phyloP scores from a whole-genome alignment of 2,329 filamentous ascomycete species.

The Alternaria solani region DNA sequence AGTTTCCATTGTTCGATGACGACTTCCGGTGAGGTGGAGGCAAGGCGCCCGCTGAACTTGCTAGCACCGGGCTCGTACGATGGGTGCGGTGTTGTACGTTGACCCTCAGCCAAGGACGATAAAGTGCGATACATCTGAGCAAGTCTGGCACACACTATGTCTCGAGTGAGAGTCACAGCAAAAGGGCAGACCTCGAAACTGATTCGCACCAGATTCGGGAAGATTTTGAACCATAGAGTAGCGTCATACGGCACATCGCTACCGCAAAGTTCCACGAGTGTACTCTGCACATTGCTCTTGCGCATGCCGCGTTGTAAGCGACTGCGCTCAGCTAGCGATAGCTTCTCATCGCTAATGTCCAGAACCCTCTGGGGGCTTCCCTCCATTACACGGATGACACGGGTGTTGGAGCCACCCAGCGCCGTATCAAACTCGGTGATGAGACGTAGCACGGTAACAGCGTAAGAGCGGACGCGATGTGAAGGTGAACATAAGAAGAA shows the following conservation, averaged over 20 bases:
- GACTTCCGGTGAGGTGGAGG: slow-evolving; percentile 80
- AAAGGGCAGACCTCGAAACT: slow-evolving; percentile 91
- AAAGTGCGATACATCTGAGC: slow-evolving; percentile 92
- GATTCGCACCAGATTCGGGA: slow-evolving; percentile 91
- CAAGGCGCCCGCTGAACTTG: slow-evolving; percentile 64
- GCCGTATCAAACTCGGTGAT: slow-evolving; percentile 94
- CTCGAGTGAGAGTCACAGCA: slow-evolving; percentile 86
- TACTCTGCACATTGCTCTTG: slow-evolving; percentile 82
- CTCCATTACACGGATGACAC: slow-evolving; percentile 92
- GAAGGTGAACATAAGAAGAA: slow-evolving; percentile 99
- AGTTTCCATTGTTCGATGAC: slow-evolving; percentile 98
- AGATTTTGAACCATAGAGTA: slow-evolving; percentile 97
- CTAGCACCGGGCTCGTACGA: slow-evolving; percentile 66
- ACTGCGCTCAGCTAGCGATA: slow-evolving; percentile 91
- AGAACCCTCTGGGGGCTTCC: slow-evolving; percentile 88
- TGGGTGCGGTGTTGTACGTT: slow-evolving; percentile 58
- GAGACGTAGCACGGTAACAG: slow-evolving; percentile 88
- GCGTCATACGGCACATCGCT: slow-evolving; percentile 95
- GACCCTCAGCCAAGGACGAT: slow-evolving; percentile 75
- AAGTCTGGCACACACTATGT: slow-evolving; percentile 90
- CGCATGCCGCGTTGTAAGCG: slow-evolving; percentile 89
- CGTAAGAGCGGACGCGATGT: slow-evolving; percentile 84
- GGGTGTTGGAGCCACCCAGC: slow-evolving; percentile 78
- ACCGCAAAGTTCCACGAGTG: slow-evolving; percentile 90
- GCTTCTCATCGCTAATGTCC: slow-evolving; percentile 88